Evolutionary conservation across 352 stramenopile species (phyloP).

Genomic region (Pythium sukuiense): DNA sequence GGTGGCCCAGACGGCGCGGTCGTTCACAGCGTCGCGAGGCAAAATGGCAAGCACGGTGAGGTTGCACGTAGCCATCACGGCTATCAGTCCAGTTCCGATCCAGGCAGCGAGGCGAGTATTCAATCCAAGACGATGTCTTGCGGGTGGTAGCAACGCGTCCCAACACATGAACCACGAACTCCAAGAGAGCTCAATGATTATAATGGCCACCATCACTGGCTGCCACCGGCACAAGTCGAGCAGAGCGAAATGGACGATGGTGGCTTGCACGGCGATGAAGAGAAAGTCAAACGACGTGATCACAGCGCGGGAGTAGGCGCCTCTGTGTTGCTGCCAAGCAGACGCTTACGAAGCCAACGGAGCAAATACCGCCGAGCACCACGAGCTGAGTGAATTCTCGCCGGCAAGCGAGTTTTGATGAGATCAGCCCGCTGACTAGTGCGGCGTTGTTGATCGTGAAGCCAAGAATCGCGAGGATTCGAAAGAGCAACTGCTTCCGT

Average conservation of each 20-base stretch:
- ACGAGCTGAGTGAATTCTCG: neutral
- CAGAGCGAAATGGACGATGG: neutral
- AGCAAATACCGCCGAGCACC: neutral
- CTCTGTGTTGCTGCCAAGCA: neutral
- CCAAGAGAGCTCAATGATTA: neutral
- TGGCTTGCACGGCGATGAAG: neutral
- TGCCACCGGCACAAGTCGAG: slow-evolving; percentile 1
- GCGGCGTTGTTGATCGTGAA: neutral
- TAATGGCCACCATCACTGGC: slow-evolving; percentile 5
- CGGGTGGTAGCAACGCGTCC: slow-evolving; percentile 13
- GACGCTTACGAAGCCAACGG: neutral
- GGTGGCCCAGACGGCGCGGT: neutral
- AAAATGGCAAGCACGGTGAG: neutral
- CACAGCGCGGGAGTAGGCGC: neutral
- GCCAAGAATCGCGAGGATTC: neutral
- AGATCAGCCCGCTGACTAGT: neutral
- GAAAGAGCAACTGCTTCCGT: neutral
- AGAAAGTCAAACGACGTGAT: slow-evolving; percentile 6
- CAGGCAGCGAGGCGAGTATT: neutral
- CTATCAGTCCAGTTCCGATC: neutral
- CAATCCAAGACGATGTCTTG: neutral
- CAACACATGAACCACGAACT: slow-evolving; percentile 12
- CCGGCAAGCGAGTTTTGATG: neutral
- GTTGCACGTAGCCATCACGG: neutral
- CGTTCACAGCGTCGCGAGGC: neutral